These are phyloP conservation scores for Sphaerulina populicola DNA, from an alignment of 2,329 filamentous ascomycete genomes.

Conservation along the genomic window DNA sequence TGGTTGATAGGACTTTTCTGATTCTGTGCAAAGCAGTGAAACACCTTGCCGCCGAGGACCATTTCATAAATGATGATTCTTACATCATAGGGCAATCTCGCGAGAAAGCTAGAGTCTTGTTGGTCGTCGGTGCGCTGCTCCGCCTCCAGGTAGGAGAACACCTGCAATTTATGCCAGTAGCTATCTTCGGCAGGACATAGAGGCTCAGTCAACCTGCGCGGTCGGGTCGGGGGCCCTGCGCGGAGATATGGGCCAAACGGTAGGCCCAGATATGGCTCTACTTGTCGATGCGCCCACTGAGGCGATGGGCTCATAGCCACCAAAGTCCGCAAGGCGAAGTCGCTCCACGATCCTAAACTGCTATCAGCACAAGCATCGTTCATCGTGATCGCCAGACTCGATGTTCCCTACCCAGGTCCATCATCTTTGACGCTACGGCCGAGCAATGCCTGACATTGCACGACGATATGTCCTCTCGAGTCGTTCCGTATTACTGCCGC, in stretches of 20 bases:
- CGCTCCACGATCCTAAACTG: conserved; percentile 26
- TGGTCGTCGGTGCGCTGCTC: conserved; percentile 25
- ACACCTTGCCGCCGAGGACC: conserved; percentile 25
- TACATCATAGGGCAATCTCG: conserved; percentile 28
- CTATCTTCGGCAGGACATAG: conserved; percentile 20
- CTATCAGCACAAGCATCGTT: background rate
- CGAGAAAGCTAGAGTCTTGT: conserved; percentile 20
- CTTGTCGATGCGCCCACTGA: conserved; percentile 29
- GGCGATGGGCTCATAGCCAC: conserved; percentile 28
- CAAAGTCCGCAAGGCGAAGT: conserved; percentile 25
- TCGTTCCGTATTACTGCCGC: too few relatives aligned
- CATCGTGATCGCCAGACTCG: background rate
- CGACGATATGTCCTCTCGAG: background rate
- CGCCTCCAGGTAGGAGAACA: conserved; percentile 20
- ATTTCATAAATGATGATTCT: conserved; percentile 31
- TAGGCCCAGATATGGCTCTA: conserved; percentile 28
- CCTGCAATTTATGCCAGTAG: conserved; percentile 23
- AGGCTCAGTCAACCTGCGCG: conserved; percentile 25
- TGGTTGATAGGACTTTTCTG: conserved; percentile 24
- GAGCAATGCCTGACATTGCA: background rate
- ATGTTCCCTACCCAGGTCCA: conserved; percentile 12
- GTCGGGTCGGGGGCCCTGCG: conserved; percentile 22
- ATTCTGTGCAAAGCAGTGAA: conserved; percentile 26
- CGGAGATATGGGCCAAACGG: conserved; percentile 30
- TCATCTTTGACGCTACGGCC: conserved; percentile 5